Conservation (phyloP, 331 rosid genomes). For the Spiraea crenata region DNA sequence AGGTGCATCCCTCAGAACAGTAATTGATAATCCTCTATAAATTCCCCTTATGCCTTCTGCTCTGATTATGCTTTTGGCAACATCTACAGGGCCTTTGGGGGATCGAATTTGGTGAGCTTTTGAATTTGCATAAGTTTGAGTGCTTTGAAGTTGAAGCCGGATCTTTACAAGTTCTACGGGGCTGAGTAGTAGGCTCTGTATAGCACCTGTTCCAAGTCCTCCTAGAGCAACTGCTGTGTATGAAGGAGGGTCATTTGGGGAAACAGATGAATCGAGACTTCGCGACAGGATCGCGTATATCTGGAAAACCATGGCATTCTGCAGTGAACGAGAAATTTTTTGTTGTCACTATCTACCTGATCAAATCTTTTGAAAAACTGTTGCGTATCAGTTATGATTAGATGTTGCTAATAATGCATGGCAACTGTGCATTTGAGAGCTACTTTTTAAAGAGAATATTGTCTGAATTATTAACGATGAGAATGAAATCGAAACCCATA, state of each 20-base stretch:
- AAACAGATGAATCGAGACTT: slow-evolving; percentile 42
- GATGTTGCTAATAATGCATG: neutral
- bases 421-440: neutral
- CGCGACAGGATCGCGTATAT: slow-evolving; percentile 68
- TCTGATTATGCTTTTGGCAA: slow-evolving; percentile 50
- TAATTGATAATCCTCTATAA: slow-evolving; percentile 64
- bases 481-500: neutral
- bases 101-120: slow-evolving; percentile 22
- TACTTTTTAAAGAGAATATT: neutral
- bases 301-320: slow-evolving; percentile 93
- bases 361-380: neutral
- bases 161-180: slow-evolving; percentile 75
- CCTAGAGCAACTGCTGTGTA: slow-evolving; percentile 68
- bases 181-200: slow-evolving; percentile 61
- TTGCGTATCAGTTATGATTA: neutral
- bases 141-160: slow-evolving; percentile 62
- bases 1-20: slow-evolving; percentile 71
- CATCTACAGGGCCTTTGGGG: slow-evolving; percentile 43
- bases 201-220: slow-evolving; percentile 71
- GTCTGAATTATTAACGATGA: neutral
- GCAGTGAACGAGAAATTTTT: slow-evolving; percentile 13
- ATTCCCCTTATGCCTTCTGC: slow-evolving; percentile 65
- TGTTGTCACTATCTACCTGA: neutral
- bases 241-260: slow-evolving; percentile 62
- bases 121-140: neutral